Evolutionary conservation across 1,284 basidiomycete genomes (phyloP).

Genomic region (Puccinia novopanici): DNA sequence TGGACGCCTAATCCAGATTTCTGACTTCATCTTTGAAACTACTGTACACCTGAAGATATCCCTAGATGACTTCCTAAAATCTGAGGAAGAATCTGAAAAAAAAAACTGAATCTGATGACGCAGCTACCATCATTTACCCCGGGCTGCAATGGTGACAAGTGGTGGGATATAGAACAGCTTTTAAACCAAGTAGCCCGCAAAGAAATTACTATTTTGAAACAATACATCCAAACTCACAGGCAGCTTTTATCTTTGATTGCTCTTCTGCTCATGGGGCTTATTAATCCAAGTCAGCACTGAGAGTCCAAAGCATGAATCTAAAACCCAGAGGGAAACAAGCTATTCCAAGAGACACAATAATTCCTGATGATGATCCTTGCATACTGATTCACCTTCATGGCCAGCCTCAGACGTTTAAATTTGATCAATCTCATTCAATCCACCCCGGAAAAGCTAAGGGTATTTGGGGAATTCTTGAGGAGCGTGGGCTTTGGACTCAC

Average conservation of each 20-base stretch:
- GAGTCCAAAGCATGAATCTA: slow-evolving; percentile 1
- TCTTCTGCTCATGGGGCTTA: too few relatives aligned
- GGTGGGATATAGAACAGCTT: slow-evolving; percentile 22
- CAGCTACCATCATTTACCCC: slow-evolving; percentile 13
- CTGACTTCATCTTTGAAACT: neutral
- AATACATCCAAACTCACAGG: neutral
- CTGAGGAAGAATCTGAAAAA: too few relatives aligned
- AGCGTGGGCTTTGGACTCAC: slow-evolving; percentile 1
- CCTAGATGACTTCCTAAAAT: neutral
- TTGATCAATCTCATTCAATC: too few relatives aligned
- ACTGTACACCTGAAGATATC: neutral
- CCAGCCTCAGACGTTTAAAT: neutral
- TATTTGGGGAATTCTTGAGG: slow-evolving; percentile 3
- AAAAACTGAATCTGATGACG: neutral
- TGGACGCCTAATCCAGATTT: neutral
- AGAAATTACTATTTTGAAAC: slow-evolving; percentile 5
- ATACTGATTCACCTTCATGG: neutral
- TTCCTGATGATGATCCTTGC: neutral
- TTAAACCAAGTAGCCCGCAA: neutral
- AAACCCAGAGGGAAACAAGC: neutral
- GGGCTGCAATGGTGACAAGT: neutral
- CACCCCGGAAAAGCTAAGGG: slow-evolving; percentile 17
- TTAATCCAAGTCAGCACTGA: neutral
- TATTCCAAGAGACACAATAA: neutral
- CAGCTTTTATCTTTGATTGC: too few relatives aligned